These are phyloP conservation scores for Hirsutella minnesotensis DNA, from an alignment of 2,329 filamentous ascomycete genomes.

Conservation along the genomic window DNA sequence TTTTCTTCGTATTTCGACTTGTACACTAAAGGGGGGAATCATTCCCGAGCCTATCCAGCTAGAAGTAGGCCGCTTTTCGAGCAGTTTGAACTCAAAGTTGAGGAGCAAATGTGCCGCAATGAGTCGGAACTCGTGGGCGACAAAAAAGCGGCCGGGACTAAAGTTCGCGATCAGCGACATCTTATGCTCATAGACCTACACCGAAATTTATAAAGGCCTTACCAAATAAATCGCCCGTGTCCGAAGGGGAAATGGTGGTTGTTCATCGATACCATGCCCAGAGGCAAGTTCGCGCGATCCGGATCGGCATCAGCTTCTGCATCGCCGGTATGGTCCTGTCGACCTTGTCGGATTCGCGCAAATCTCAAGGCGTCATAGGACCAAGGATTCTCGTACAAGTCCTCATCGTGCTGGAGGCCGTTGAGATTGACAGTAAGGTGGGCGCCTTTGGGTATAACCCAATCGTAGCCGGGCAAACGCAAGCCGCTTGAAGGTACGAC, in stretches of 20 bases:
- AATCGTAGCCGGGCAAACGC: conserved; percentile 19
- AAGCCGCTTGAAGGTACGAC: conserved; percentile 31
- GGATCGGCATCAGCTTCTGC: conserved; percentile 15
- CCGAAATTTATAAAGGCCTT: conserved; percentile 2
- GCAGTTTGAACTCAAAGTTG: conserved; percentile 38
- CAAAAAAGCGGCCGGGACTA: conserved; percentile 43
- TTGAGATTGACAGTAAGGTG: conserved; percentile 30
- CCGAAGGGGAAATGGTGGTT: conserved; percentile 41
- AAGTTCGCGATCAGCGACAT: too few species aligned
- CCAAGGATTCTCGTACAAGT: conserved; percentile 27
- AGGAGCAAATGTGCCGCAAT: conserved; percentile 35
- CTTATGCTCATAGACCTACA: conserved; percentile 1
- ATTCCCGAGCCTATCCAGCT: conserved; percentile 32
- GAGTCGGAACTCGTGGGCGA: conserved; percentile 43
- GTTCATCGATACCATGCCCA: conserved; percentile 42
- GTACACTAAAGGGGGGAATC: conserved; percentile 14
- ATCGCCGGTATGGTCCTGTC: conserved; percentile 17
- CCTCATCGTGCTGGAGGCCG: conserved; percentile 33
- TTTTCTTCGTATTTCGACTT: conserved; percentile 13
- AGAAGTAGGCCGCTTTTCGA: conserved; percentile 25
- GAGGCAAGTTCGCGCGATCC: conserved; percentile 1
- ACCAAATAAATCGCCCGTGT: conserved; percentile 41
- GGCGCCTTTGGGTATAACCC: conserved; percentile 27
- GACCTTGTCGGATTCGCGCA: conserved; percentile 25
- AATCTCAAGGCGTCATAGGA: conserved; percentile 39